Evolutionary conservation across 768 basidiomycete species (phyloP), one percentile per base, ranked within the genome.

Genomic region (Peribolospora baueri): DNA sequence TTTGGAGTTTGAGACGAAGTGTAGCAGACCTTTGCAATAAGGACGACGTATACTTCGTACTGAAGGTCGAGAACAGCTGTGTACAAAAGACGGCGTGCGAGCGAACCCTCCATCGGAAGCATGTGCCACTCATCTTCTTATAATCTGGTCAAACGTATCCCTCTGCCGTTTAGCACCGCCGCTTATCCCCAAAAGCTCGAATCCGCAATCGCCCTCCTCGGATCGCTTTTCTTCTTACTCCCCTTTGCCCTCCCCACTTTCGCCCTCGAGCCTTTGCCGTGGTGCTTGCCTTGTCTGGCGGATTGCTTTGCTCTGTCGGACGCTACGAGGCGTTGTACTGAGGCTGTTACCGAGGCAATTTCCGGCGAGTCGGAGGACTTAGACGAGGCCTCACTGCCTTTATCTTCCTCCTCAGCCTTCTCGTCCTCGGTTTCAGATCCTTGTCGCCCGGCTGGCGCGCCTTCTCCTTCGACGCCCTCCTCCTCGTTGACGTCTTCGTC

Each of bases 181-280:
- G 25, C 25, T 25, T 25, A 25, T 25, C 25, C 25, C 25, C 25
- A 25, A 25, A 25, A 25, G 25, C 25, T 25, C 25, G 25, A 46
- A 14, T 46, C 46, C 10, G 46, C 9, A 46, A 14, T 14, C 10
- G 14, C 14, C 9, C 14, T 46, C 14, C 47, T 54, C 4, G 68
- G 74, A 62, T 86, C 82, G 63, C 79, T 77, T 68, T 85, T 90
- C 54, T 79, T 79, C 65, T 90, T 90, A 65, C 82, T 85, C 25
- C 86, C 86, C 60, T 79, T 77, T 36, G 77, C 70, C 45, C 83
- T 71, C 10, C 71, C 72, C 39, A 73, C 75, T 54, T 76, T 57
- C 1, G 51, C 72, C 54, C 75, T 74, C 3, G 72, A 72, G 5
- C 74, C 73, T 67, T 80, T 83, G 1, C 82, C 77, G 69, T 90